Evolutionary conservation across 306 rosid genomes (phyloP).

Genomic region (Rosa lucieae): DNA sequence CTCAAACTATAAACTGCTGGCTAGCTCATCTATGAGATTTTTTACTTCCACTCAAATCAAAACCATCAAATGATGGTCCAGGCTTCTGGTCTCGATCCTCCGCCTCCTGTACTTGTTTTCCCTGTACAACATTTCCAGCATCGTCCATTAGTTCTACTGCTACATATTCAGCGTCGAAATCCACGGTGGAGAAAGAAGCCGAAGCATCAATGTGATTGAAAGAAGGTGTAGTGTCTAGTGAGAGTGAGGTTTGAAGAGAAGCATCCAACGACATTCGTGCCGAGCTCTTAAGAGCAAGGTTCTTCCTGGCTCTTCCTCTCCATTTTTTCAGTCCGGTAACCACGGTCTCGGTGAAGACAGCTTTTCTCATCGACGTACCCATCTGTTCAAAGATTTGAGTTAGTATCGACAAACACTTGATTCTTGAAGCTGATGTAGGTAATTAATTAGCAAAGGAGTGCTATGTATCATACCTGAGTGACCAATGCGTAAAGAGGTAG

Average conservation of each 20-base stretch:
- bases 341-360: constrained; percentile 47
- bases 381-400: constrained; percentile 28
- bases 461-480: constrained; percentile 39
- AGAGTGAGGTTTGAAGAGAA: constrained; percentile 23
- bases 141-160: constrained; percentile 8
- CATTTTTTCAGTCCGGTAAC: constrained; percentile 45
- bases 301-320: constrained; percentile 43
- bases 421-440: background rate
- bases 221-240: constrained; percentile 38
- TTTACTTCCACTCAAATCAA: constrained; percentile 1
- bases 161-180: constrained; percentile 3
- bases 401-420: background rate
- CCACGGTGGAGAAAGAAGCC: constrained; percentile 26
- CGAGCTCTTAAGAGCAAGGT: constrained; percentile 16
- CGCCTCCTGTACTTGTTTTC: background rate
- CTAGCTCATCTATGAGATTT: background rate
- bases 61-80: constrained; percentile 21
- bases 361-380: constrained; percentile 54
- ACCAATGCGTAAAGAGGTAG: constrained; percentile 67
- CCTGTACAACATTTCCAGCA: constrained; percentile 2
- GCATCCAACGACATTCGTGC: constrained; percentile 24
- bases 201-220: constrained; percentile 28
- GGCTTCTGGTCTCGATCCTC: constrained; percentile 4
- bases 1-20: background rate
- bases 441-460: background rate